Evolutionary conservation across 2,329 filamentous ascomycete species (phyloP), one percentile per base, ranked within the genome.

Genomic region (Penicillium sp.): DNA sequence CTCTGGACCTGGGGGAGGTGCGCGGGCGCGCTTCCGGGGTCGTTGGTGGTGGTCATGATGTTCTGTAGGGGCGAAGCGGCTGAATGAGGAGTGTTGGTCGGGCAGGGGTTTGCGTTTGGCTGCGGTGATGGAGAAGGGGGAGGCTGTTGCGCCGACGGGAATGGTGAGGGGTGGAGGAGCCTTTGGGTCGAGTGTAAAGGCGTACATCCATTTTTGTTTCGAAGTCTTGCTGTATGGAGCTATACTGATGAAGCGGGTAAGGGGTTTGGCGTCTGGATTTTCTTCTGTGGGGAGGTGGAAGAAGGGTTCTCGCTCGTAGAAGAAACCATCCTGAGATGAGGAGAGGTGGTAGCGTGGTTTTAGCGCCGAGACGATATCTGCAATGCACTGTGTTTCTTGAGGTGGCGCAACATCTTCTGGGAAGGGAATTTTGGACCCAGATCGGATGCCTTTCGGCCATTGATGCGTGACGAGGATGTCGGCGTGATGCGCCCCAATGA

Each of bases 331-430:
- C 8, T 41, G 35, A 0, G 91, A 91, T 3, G 86, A 83, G 1
- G 91, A 88, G 71, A 98, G 89, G 76, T 98, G 93, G 73, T 99
- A 99, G 30, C 91, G 88, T n/a, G 95, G 95, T 75, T 93, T 95
- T 21, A 99, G 78, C 0, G 87, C 79, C 3, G 88, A 84, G 71
- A 90, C 94, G 11, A 99, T 83, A 63, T 96, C 91, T 6, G 93
- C 88, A 47, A 98, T 82, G 59, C 88, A 87, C 57, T 88, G 84
- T n/a, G 86, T 86, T 60, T 85, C 83, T 23, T 80, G 69, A 0
- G 88, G 81, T 4, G 83, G 76, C 2, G 78, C 76, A n/a, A 81
- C 75, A 5, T 83, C 81, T 11, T 86, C 84, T 4, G 85, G 81
- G n/a, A 90, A 76, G 3, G 82, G 71, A 2, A 88, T 83, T 49